Base-by-base conservation (phyloP, 129 eudicot genomes). In the Ambrosia trifida region DNA sequence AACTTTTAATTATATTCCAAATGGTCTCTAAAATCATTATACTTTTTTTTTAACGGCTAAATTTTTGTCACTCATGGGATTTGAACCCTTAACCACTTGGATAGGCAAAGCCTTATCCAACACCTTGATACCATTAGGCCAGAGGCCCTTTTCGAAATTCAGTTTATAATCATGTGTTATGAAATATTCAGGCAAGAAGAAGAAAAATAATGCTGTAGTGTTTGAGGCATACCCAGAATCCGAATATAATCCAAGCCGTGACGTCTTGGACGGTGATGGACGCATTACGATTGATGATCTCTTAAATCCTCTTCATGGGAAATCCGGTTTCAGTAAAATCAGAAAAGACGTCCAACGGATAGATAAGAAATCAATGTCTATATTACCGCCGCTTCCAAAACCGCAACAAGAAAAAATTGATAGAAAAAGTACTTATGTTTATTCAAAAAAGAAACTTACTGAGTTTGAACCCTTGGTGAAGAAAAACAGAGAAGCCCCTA, bases 401-500 rank as follows among this genome's bases (percentile, higher is more conserved):
- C 56, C 89, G 50, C 93, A 80, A 46, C 85, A 80, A 38, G 87
- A 95, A 49, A 84, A 83, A 80, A 6, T 87, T 58, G 89, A 87
- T 77, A 87, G 97, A 32, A 80, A 41, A 75, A 86, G 57, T n/a
- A 86, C 91, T 64, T 84, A 90, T 77, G 79, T 64, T 12, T 66
- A 58, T 33, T 64, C 88, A 54, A 90, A 88, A 81, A 84, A 81
- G 80, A 87, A 82, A 28, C 72, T 90, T 60, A 80, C 85, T 3
- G 88, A 84, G 74, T 95, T 83, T 89, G 91, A 87, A 70, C 76
- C 82, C 4, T 41, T 76, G 30, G 86, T 95, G 31, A 95, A 95
- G 89, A 90, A 89, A 82, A 90, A 95, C 32, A 83, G 99, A 81
- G 99, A 95, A 74, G 95, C 97, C 7, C 84, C 99, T 32, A 95